Base-by-base conservation (phyloP, 1,284 basidiomycete genomes). In the Cutaneotrichosporon curvatum region DNA sequence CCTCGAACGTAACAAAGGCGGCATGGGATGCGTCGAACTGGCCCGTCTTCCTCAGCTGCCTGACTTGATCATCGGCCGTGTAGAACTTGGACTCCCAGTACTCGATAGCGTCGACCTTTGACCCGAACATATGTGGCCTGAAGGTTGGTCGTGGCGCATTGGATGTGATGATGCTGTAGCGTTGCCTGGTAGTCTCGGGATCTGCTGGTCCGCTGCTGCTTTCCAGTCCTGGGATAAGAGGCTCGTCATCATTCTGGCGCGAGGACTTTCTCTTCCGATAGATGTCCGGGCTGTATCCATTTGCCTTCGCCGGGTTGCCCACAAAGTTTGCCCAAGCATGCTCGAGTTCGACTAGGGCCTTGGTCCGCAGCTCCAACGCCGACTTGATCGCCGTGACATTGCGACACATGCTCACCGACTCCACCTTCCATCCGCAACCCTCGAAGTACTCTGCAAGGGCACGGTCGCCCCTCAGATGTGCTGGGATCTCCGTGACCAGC, bases 1-100 rank as follows among this genome's bases (percentile, higher is more conserved):
- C 86, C 68, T 94, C 87, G 59, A 98, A 96, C 0, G 94, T 97
- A n/a, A 97, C 87, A 64, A 96, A 98, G 0, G 90, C 94, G 8
- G 82, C 80, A 48, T 84, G 81, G 0, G 86, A 86, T 1, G 87
- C 77, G 54, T 79, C 82, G 66, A 88, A 92, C 59, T 80, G 83
- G 7, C 65, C 68, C 16, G 61, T 67, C 47, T 63, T 64, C 33
- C 74, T 56, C 37, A 68, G 42, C n/a, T 53, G 49, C 33, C 58
- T 55, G 1, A 74, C 86, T 11, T 79, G 74, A 34, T 88, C 86
- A 65, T 95, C 88, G 2, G 84, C 82, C 40, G 81, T 79, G 47
- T 77, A 76, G 70, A 89, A 95, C 57, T 78, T 76, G 31, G 77
- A 74, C 56, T 92, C 87, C 55, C 90, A 79, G 65, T 84, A 84